These are phyloP conservation scores for Suillus hirtellus DNA, from an alignment of 768 basidiomycete genomes.

Conservation along the genomic window DNA sequence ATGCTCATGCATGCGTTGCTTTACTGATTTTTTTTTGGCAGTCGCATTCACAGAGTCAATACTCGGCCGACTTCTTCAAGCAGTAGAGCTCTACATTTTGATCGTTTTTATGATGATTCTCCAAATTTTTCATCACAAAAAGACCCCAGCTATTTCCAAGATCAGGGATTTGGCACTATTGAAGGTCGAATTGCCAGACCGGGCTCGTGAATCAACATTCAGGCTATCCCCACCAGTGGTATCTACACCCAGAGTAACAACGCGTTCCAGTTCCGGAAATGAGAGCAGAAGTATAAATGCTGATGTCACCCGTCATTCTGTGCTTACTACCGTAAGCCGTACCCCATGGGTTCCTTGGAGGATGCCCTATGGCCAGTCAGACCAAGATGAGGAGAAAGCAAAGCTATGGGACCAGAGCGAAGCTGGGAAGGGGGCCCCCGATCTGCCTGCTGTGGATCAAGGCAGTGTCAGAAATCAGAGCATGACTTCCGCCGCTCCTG, in stretches of 20 bases:
- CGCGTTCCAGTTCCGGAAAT: conserved; percentile 11
- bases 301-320: conserved; percentile 18
- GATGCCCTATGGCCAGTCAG: conserved; percentile 28
- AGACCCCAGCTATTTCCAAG: conserved; percentile 15
- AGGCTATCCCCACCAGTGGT: conserved; percentile 22
- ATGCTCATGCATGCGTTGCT: conserved; percentile 9
- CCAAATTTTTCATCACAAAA: conserved; percentile 35
- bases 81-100: conserved; percentile 61
- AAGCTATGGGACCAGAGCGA: conserved; percentile 35
- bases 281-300: conserved; percentile 14
- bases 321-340: conserved; percentile 25
- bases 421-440: conserved; percentile 29
- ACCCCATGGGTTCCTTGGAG: conserved; percentile 41
- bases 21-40: conserved; percentile 28
- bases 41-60: conserved; percentile 70
- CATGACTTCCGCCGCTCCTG: background rate
- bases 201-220: conserved; percentile 27
- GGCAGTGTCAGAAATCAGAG: background rate
- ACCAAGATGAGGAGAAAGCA: conserved; percentile 27
- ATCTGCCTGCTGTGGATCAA: conserved; percentile 12
- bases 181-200: conserved; percentile 25
- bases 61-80: conserved; percentile 67
- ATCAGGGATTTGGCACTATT: conserved; percentile 1
- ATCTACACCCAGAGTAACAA: conserved; percentile 30
- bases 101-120: conserved; percentile 57